Percentiles rank a stretch among this genome's conserved stretches.
Evolutionary conservation across 768 basidiomycete genomes (phyloP).

Genomic region (Crepidotus variabilis): DNA sequence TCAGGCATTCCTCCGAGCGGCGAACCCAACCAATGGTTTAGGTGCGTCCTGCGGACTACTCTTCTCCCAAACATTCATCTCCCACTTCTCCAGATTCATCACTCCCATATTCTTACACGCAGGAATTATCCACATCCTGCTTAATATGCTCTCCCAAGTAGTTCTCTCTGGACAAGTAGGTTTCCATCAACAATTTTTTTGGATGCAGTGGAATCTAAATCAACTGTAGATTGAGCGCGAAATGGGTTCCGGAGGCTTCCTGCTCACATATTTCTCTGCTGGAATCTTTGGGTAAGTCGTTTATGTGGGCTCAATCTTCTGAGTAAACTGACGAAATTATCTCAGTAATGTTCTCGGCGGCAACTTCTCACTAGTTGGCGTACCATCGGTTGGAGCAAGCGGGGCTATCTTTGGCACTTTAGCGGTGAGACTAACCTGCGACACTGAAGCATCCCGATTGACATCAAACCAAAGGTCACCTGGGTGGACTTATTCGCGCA

Average conservation of each 20-base stretch:
- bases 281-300: slow-evolving; percentile 82
- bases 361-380: slow-evolving; percentile 86
- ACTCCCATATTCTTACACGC: slow-evolving; percentile 91
- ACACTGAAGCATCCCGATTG: not conserved
- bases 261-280: slow-evolving; percentile 83
- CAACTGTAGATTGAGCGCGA: slow-evolving; percentile 74
- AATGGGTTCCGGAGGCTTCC: slow-evolving; percentile 85
- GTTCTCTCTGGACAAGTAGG: slow-evolving; percentile 72
- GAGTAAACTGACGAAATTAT: not conserved
- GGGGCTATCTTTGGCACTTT: slow-evolving; percentile 91
- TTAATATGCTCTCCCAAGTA: slow-evolving; percentile 90
- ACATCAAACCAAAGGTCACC: slow-evolving; percentile 43
- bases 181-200: slow-evolving; percentile 1
- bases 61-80: not conserved
- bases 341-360: slow-evolving; percentile 82
- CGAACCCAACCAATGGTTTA: slow-evolving; percentile 46
- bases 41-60: slow-evolving; percentile 22
- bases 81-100: slow-evolving; percentile 57
- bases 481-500: slow-evolving; percentile 92
- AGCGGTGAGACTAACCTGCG: slow-evolving; percentile 42
- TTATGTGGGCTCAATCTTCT: not conserved
- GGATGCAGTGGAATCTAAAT: not conserved
- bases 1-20: slow-evolving; percentile 35
- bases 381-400: slow-evolving; percentile 88
- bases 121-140: slow-evolving; percentile 85